Conservation (phyloP, 2,329 filamentous ascomycete species). For the Trichoderma simmonsii region DNA sequence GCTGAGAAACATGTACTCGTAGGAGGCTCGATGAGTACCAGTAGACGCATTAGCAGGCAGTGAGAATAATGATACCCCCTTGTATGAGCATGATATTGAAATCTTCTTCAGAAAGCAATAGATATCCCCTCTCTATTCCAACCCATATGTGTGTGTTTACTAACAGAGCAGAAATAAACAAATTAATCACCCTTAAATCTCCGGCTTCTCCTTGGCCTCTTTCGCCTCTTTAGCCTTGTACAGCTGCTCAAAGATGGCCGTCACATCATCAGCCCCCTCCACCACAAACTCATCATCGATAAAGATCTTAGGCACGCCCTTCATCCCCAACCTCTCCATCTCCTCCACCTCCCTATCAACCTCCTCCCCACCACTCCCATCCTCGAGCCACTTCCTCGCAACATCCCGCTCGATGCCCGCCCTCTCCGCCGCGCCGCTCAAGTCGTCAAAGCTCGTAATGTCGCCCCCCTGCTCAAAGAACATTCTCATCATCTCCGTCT, state of each 20-base stretch:
- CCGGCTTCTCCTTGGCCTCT: constrained; percentile 37
- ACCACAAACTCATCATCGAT: constrained; percentile 67
- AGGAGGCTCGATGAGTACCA: not conserved
- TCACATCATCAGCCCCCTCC: constrained; percentile 68
- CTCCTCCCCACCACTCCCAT: constrained; percentile 52
- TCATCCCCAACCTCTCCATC: constrained; percentile 51
- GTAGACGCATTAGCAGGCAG: not conserved
- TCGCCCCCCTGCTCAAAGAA: constrained; percentile 66
- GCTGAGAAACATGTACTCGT: constrained; percentile 47
- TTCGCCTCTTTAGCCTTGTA: constrained; percentile 43
- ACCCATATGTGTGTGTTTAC: not conserved
- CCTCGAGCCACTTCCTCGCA: constrained; percentile 52
- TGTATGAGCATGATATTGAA: not conserved
- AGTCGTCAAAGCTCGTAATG: constrained; percentile 54
- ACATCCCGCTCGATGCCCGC: constrained; percentile 53
- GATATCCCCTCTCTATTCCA: not conserved
- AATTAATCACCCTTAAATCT: not conserved
- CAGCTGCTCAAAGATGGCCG: constrained; percentile 65
- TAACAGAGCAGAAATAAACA: not conserved
- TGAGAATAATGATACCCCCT: constrained; percentile 12
- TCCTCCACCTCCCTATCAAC: constrained; percentile 55
- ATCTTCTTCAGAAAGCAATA: too few relatives aligned
- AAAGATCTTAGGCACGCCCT: constrained; percentile 72
- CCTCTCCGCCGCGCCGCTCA: constrained; percentile 50
- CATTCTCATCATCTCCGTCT: constrained; percentile 60